A percentile compares a stretch with the other conserved stretches of the same genome.
phyloP scores from a whole-genome alignment of 148 eudicot genomes.

The Persicaria tinctoria region DNA sequence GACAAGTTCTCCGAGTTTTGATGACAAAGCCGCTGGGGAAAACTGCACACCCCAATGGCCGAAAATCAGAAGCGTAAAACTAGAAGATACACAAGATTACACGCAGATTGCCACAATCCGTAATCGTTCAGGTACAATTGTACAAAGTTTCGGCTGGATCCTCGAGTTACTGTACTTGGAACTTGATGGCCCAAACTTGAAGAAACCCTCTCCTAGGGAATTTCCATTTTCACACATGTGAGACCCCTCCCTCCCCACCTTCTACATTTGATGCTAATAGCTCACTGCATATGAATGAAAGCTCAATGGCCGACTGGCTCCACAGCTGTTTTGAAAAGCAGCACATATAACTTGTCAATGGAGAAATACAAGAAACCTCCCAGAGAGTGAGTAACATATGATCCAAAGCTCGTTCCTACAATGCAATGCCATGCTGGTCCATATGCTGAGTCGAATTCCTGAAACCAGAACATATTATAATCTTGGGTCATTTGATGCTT shows the following conservation, averaged over 20 bases:
- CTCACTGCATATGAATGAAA: constrained; percentile 6
- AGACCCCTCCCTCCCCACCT: neutral
- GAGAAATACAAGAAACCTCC: constrained; percentile 71
- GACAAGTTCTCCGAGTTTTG: no score
- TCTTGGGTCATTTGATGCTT: neutral
- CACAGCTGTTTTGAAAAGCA: constrained; percentile 60
- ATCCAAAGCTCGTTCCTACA: constrained; percentile 63
- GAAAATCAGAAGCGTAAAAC: no score
- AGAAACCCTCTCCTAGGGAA: no score
- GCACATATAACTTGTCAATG: constrained; percentile 54
- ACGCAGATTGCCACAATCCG: no score
- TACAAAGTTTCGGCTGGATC: no score
- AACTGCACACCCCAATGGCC: no score
- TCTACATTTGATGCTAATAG: neutral
- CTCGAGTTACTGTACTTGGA: no score
- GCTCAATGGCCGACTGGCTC: constrained; percentile 37
- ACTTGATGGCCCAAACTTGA: no score
- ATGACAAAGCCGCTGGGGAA: no score
- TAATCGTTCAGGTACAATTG: no score
- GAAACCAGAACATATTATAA: constrained; percentile 7
- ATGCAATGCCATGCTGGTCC: constrained; percentile 78
- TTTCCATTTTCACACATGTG: neutral
- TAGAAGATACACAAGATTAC: no score
- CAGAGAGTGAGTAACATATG: constrained; percentile 56
- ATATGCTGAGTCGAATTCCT: constrained; percentile 53